Base-by-base conservation (phyloP, 164 flowering plant species). In the Macadamia tetraphylla region DNA sequence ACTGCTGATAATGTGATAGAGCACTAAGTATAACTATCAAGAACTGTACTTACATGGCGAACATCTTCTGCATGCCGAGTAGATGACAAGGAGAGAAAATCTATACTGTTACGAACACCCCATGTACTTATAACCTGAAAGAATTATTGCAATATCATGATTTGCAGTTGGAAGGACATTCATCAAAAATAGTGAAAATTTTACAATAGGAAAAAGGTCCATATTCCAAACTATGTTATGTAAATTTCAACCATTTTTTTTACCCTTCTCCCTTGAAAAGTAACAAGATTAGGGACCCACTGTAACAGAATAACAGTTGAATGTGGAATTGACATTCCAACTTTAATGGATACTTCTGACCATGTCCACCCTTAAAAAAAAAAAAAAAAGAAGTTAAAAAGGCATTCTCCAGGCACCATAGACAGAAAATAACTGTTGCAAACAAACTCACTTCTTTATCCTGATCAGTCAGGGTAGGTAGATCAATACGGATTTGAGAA, bases 41-140 rank as follows among this genome's bases (percentile, higher is more conserved):
- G 1, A 11, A 63, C 23, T 23, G 23, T 65, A 59, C 87, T 80
- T 81, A 91, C 98, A 14, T 84, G 84, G 70, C 93, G 92, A 76
- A 94, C 93, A 80, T 94, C 98, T 81, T 94, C 93, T 1, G 96
- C 95, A 72, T 86, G 86, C 6, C 98, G 77, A 31, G 96, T 87
- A 67, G 81, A 88, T n/a, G 97, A 94, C 70, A 94, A 74, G 6
- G 98, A 91, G 29, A 94, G 90, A 75, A 94, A 91, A 74, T 91
- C 98, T 72, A 94, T 87, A 58, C 88, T 90, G 80, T 94, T 91
- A 64, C 81, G 63, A 59, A 84, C 85, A 73, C 98, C 98, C 98
- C 98, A 94, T 14, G 92, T 80, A 63, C 88, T 87, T 64, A 94
- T 86, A 23, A 86, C 91, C 98, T 94, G 80, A 76, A 75, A 70